phyloP scores from a whole-genome alignment of 2,329 filamentous ascomycete species.

The Alternaria ventricosa region DNA sequence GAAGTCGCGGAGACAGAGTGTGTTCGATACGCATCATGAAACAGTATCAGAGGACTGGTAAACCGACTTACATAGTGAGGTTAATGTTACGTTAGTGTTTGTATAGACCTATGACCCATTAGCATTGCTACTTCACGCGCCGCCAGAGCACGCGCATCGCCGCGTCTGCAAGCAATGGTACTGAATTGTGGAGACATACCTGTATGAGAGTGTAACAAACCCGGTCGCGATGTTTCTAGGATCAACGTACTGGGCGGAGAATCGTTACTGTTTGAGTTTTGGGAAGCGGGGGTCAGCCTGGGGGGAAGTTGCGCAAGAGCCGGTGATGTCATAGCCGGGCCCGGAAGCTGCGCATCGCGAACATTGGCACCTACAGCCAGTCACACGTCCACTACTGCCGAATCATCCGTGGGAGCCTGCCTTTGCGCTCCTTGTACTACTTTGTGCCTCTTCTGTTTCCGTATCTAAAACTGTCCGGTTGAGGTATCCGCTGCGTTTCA shows the following conservation, averaged over 20 bases:
- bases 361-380: constrained; percentile 1
- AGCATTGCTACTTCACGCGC: constrained; percentile 20
- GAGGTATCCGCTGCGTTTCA: neutral
- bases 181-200: constrained; percentile 8
- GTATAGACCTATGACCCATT: constrained; percentile 26
- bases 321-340: constrained; percentile 29
- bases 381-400: constrained; percentile 4
- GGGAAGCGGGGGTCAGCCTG: constrained; percentile 21
- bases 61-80: constrained; percentile 40
- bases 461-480: neutral
- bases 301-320: constrained; percentile 18
- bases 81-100: constrained; percentile 13
- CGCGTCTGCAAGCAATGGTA: neutral
- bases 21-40: neutral
- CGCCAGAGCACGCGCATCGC: constrained; percentile 19
- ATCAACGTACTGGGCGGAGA: constrained; percentile 18
- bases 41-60: constrained; percentile 25
- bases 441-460: neutral
- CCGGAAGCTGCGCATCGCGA: constrained; percentile 22
- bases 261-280: constrained; percentile 25
- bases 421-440: neutral
- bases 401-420: neutral
- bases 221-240: neutral
- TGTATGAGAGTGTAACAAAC: constrained; percentile 6
- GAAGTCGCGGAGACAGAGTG: neutral